Conservation (phyloP, 305 asterid genomes). For the Fraxinus platypoda region DNA sequence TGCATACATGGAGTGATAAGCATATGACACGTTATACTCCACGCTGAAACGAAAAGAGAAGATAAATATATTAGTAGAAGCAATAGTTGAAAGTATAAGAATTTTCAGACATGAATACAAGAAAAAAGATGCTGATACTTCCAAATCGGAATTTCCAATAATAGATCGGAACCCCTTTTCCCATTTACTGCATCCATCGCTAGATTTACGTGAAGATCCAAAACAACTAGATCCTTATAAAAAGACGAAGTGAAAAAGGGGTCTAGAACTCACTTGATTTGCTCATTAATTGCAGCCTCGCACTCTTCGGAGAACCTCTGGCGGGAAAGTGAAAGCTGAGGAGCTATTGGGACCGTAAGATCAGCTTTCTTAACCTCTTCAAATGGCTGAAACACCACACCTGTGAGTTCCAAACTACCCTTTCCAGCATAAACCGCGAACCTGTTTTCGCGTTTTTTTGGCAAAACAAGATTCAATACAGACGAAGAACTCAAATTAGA, state of each 20-base stretch:
- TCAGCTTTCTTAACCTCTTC: conserved; percentile 73
- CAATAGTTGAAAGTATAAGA: not conserved
- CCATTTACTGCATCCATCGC: not conserved
- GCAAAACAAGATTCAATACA: conserved; percentile 32
- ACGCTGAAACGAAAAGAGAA: conserved; percentile 48
- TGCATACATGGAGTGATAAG: conserved; percentile 68
- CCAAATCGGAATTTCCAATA: not conserved
- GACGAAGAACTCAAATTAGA: conserved; percentile 4
- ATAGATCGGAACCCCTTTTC: not conserved
- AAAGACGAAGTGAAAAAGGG: not conserved
- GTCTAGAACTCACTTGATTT: conserved; percentile 63
- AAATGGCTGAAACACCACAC: conserved; percentile 77
- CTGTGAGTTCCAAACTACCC: conserved; percentile 41
- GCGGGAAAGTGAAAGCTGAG: conserved; percentile 59
- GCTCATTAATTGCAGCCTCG: conserved; percentile 77
- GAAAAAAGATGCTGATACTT: not conserved
- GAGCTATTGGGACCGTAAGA: conserved; percentile 45
- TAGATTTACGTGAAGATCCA: not conserved
- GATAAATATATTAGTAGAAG: conserved; percentile 10
- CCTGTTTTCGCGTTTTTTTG: conserved; percentile 31
- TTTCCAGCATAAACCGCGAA: conserved; percentile 36
- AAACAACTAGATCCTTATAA: not conserved
- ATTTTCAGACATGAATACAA: not conserved
- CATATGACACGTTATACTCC: conserved; percentile 72
- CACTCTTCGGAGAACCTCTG: conserved; percentile 51